phyloP scores from a whole-genome alignment of 31 red algal species.

The Asparagopsis taxiformis region DNA sequence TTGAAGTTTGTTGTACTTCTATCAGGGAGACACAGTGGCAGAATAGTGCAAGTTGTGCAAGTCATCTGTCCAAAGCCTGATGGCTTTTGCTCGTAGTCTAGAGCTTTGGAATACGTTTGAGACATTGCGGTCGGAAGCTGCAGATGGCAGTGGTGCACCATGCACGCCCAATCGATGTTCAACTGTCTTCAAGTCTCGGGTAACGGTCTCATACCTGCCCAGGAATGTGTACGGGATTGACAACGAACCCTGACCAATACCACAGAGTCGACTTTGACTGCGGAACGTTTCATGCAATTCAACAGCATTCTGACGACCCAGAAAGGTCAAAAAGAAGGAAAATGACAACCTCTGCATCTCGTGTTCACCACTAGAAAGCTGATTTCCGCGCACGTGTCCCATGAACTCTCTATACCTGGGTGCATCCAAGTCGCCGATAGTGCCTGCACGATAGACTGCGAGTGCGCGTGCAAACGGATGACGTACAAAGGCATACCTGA shows the following conservation, averaged over 20 bases:
- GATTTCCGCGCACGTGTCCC: neutral
- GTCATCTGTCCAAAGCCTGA: slow-evolving; percentile 16
- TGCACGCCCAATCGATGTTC: neutral
- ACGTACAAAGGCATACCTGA: slow-evolving; percentile 22
- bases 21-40: neutral
- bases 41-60: slow-evolving; percentile 24
- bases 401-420: slow-evolving; percentile 4
- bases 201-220: neutral
- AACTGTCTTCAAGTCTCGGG: neutral
- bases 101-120: neutral
- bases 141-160: neutral
- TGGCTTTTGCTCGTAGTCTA: slow-evolving; percentile 5
- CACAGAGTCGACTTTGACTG: slow-evolving; percentile 4
- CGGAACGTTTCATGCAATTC: slow-evolving; percentile 1
- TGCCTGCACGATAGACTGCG: neutral
- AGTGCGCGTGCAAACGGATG: slow-evolving; percentile 7
- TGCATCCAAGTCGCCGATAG: neutral
- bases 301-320: neutral
- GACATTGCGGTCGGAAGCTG: neutral
- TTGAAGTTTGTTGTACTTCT: slow-evolving; percentile 5
- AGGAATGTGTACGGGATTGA: neutral
- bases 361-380: neutral
- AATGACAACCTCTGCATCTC: slow-evolving; percentile 21
- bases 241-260: neutral
- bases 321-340: slow-evolving; percentile 20